These are phyloP conservation scores for Tremella fuciformis DNA, from an alignment of 768 basidiomycete species.

Conservation along the genomic window DNA sequence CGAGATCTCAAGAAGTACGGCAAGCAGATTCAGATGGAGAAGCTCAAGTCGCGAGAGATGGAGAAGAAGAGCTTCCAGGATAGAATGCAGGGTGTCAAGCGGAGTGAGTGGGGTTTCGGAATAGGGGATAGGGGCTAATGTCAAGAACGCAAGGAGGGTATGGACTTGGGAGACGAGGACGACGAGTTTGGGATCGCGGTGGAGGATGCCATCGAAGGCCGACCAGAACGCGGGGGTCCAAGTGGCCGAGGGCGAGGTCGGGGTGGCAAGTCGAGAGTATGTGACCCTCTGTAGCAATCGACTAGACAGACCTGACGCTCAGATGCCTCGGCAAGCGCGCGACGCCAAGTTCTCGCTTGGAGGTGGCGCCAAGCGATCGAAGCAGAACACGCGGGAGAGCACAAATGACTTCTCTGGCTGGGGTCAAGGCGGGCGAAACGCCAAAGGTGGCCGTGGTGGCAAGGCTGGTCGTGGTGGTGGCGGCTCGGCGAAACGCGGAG, in stretches of 20 bases:
- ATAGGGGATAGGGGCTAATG: slow-evolving; percentile 3
- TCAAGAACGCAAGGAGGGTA: slow-evolving; percentile 76
- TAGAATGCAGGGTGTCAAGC: slow-evolving; percentile 76
- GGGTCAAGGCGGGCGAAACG: slow-evolving; percentile 39
- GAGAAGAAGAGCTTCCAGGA: slow-evolving; percentile 92
- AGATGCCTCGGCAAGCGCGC: slow-evolving; percentile 62
- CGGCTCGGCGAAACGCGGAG: slow-evolving; percentile 44
- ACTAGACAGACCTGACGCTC: slow-evolving; percentile 35
- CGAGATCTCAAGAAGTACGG: slow-evolving; percentile 96
- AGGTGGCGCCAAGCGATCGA: slow-evolving; percentile 60
- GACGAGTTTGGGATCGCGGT: slow-evolving; percentile 84
- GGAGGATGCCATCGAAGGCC: slow-evolving; percentile 70
- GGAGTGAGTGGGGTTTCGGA: slow-evolving; percentile 61
- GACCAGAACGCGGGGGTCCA: slow-evolving; percentile 27
- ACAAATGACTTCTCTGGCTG: slow-evolving; percentile 67
- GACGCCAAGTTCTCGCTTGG: slow-evolving; percentile 78
- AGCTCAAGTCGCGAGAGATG: slow-evolving; percentile 81
- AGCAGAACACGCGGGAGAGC: slow-evolving; percentile 76
- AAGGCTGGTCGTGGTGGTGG: slow-evolving; percentile 48
- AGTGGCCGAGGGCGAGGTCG: slow-evolving; percentile 33
- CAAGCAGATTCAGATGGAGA: slow-evolving; percentile 94
- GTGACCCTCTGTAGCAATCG: neutral
- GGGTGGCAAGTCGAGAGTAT: slow-evolving; percentile 4
- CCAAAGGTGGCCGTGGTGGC: slow-evolving; percentile 40
- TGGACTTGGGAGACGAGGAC: slow-evolving; percentile 63